Evolutionary conservation across 139 green algal genomes (phyloP), one percentile per base, ranked within the genome.

Genomic region (Chlamydomonas sp.): DNA sequence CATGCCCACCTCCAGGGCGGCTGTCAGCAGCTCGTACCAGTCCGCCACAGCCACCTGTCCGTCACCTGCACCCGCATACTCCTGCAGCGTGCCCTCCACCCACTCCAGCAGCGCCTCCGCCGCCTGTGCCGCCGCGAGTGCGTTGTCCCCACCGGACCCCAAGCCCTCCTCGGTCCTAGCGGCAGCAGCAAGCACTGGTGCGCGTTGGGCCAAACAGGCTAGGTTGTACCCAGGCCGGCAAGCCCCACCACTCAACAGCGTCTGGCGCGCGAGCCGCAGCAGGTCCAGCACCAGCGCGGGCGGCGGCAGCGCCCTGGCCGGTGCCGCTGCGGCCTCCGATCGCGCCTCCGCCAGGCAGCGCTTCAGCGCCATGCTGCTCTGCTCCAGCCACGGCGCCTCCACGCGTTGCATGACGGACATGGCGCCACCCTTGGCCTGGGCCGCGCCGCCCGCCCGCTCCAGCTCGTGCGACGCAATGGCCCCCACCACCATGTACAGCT

Each of bases 401-500:
- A 49, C 31, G 31, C 31, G 31, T 49, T 49, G 31, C 31, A 49
- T 49, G 31, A 49, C 31, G 31, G 31, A 49, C 31, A 49, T 49
- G 31, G 31, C 31, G 64, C 64, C 64, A 12, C 64, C 64, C 73
- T 31, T 5, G 8, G 2, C 57, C 57, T 58, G 57, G 6, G 6
- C 3, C 31, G 31, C 31, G 31, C 31, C 31, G 31, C 31, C 31
- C 31, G 31, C 31, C 31, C 31, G 31, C 31, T 49, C 31, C 31
- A 49, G 31, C 31, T 49, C 31, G 75, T 66, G 31, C 57, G 75
- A 57, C 75, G 75, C 58, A 57, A 79, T 58, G 57, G 75, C 75
- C 75, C 57, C 75, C 75, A 79, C 75, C 75, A 57, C 20, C 75
- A 79, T 64, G 57, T 79, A 58, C 75, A 79, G 75, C 75, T 79